Base-by-base conservation (phyloP, 2,329 filamentous ascomycete genomes). In the Lojkania enalia region DNA sequence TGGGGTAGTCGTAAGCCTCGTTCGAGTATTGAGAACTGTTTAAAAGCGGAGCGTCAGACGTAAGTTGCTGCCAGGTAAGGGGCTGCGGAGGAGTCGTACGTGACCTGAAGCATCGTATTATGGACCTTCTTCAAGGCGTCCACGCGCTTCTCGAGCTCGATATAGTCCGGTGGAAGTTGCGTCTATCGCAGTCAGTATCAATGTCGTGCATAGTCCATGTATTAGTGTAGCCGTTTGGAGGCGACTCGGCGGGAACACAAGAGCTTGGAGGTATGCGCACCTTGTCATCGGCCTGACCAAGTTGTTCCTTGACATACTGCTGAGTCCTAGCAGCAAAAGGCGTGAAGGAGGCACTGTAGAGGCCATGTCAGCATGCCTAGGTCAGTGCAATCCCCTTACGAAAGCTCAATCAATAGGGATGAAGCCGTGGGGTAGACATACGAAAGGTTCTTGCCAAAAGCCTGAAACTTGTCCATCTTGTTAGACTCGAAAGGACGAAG, bases 241-340 rank as follows among this genome's bases (percentile, higher is more conserved):
- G 25, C 25, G n/a, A n/a, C 9, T n/a, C 25, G 25, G 15, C 9
- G 33, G 18, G 15, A 20, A 21, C 9, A 9, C 11, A 15, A 9
- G 30, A 33, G 9, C 23, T 27, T 18, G 44, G 49, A 29, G 42
- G 15, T 16, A 11, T 37, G 27, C 61, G 46, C 58, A 90, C 88
- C 86, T 94, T 96, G 73, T 97, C 94, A 57, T 96, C 91, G 51
- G 84, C 89, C 74, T 95, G 89, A 39, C 94, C 94, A 51, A 97
- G 83, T 76, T 96, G 91, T 76, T 99, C 94, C 79, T 95, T 96
- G 71, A 96, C 89, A 78, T 92, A 95, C 77, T 99, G 94, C 73
- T 95, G 90, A 45, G 90, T 96, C 67, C 92, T 87, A 66, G 90
- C 87, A 55, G 91, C 90, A 70, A 95, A 96, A 25, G 94, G 94